Evolutionary conservation across 1,284 basidiomycete genomes (phyloP), one percentile per base, ranked within the genome.

Genomic region (Cerioporus squamosus): DNA sequence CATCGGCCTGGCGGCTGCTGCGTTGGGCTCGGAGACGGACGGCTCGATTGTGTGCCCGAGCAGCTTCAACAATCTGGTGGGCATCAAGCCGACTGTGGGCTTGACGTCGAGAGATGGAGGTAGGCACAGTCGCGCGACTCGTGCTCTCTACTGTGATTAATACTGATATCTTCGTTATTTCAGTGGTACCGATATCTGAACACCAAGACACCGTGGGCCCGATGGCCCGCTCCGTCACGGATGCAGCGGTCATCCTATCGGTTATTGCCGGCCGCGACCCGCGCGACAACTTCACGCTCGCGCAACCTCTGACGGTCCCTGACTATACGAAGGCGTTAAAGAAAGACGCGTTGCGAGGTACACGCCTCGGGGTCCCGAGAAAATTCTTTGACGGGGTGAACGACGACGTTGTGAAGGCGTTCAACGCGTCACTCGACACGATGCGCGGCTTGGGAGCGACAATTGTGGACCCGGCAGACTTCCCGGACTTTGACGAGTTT

Each of bases 1-100:
- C 0, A 87, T 89, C 24, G 88, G 88, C 6, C 78, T 91, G 12
- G 75, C 81, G 5, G 78, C 86, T 2, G 84, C 79, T 1, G 74
- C 86, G 0, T 75, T 91, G 0, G 88, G 88, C 0, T 78, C 81
- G 1, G 88, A 91, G 69, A 90, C 88, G 2, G 82, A 87, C 63
- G 85, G 87, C 3, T 86, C 84, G 54, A 88, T 88, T 55, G 79
- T 79, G 15, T 83, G 79, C 39, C 77, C 73, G 12, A 71, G 78
- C 57, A 76, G 73, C 49, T 65, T 67, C 44, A 78, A 79, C 56
- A 83, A 81, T 49, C 59, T 79, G 0, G 66, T 61, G 1, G 86
- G 86, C 0, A 81, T 87, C 47, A 87, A 86, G 64, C 81, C 85
- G 0, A 86, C 83, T 0, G 81, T 87, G 2, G 86, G 86, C 0